Conservation (phyloP, 2,329 filamentous ascomycete species). For the Diaporthe ampelina region DNA sequence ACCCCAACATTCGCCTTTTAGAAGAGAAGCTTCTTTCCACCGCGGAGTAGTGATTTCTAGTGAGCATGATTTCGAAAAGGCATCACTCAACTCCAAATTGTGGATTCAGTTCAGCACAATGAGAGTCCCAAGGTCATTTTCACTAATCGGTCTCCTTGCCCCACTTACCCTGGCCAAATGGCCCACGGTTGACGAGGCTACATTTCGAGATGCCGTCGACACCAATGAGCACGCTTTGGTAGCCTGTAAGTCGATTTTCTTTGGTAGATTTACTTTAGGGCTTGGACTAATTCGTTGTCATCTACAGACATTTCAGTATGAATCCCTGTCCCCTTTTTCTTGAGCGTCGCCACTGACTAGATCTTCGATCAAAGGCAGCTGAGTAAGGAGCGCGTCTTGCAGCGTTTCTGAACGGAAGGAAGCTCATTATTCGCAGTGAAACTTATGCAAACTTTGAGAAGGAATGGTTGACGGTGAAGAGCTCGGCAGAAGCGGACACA, state of each 20-base stretch:
- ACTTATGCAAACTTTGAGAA: not conserved
- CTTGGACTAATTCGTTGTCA: not conserved
- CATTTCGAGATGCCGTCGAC: constrained; percentile 18
- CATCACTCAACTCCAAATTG: not conserved
- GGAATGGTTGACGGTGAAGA: constrained; percentile 37
- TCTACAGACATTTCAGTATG: constrained; percentile 31
- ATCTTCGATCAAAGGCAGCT: not conserved
- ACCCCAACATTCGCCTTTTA: not conserved
- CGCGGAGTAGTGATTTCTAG: not conserved
- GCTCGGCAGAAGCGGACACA: constrained; percentile 3
- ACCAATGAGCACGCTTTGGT: constrained; percentile 32
- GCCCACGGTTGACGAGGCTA: constrained; percentile 23
- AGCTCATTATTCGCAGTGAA: constrained; percentile 7
- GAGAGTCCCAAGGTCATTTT: constrained; percentile 4
- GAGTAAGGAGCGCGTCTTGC: constrained; percentile 4
- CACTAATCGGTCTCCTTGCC: not conserved
- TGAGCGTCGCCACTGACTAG: not conserved
- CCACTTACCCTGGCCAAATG: constrained; percentile 19
- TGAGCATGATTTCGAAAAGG: not conserved
- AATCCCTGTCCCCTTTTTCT: not conserved
- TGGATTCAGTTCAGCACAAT: not conserved
- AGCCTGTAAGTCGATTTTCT: constrained; percentile 33
- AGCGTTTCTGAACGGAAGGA: not conserved
- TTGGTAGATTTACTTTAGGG: not conserved
- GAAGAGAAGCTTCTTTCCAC: constrained; percentile 3